Conservation (phyloP, 768 basidiomycete species). For the Rhizopogon roseolus region DNA sequence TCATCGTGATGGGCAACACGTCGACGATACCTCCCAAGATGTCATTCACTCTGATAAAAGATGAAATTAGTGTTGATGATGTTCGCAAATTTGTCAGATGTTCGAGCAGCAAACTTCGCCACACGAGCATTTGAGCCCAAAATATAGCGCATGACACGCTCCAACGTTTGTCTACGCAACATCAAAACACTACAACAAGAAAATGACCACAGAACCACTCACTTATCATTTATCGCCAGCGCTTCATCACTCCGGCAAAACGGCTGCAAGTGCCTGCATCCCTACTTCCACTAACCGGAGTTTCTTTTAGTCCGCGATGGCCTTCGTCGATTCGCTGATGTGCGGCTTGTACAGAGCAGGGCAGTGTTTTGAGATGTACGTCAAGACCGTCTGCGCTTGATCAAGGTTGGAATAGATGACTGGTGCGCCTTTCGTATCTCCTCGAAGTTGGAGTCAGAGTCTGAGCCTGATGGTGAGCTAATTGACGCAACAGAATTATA, state of each 20-base stretch:
- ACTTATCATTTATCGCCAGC: slow-evolving; percentile 63
- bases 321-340: slow-evolving; percentile 69
- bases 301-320: slow-evolving; percentile 62
- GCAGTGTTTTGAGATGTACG: slow-evolving; percentile 66
- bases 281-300: slow-evolving; percentile 53
- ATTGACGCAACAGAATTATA: no score
- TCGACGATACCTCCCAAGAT: not conserved
- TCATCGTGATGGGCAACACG: not conserved
- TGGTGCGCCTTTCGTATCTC: no score
- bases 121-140: slow-evolving; percentile 56
- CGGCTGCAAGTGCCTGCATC: slow-evolving; percentile 72
- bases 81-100: no score
- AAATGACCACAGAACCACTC: slow-evolving; percentile 20
- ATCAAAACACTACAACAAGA: not conserved
- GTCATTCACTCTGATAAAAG: not conserved
- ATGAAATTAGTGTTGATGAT: no score
- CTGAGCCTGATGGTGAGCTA: no score
- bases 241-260: slow-evolving; percentile 56
- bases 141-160: slow-evolving; percentile 57
- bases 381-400: slow-evolving; percentile 60
- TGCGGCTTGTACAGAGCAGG: slow-evolving; percentile 73
- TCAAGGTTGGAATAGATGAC: slow-evolving; percentile 76
- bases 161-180: slow-evolving; percentile 53
- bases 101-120: slow-evolving; percentile 83
- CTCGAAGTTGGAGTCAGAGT: no score